phyloP scores from a whole-genome alignment of 2,329 filamentous ascomycete genomes.

The Calonectria pseudoturangicola region DNA sequence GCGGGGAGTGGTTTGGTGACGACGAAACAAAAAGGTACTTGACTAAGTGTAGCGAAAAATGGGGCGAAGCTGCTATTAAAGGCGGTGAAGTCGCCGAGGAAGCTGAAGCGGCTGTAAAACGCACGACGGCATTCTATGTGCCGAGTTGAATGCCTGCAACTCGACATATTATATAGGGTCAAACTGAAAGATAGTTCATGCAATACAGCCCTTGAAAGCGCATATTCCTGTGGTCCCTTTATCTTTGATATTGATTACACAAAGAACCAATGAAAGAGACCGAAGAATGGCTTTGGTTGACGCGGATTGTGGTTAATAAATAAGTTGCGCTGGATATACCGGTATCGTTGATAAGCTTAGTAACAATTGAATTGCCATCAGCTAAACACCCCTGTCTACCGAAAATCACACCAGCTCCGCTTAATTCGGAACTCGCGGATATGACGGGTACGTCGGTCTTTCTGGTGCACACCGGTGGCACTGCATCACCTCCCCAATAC shows the following conservation, averaged over 20 bases:
- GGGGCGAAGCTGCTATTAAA: background rate
- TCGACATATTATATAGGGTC: background rate
- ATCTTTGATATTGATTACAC: no score
- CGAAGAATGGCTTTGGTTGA: background rate
- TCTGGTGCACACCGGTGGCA: no score
- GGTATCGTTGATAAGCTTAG: background rate
- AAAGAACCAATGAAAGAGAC: background rate
- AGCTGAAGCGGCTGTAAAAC: background rate
- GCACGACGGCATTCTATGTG: conserved; percentile 8
- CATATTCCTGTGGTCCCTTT: background rate
- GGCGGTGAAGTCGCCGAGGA: background rate
- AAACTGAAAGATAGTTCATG: background rate
- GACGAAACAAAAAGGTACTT: background rate
- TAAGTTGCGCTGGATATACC: background rate
- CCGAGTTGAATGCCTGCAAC: background rate
- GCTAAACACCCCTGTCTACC: no score
- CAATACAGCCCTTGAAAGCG: background rate
- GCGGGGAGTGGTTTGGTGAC: background rate
- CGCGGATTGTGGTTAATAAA: background rate
- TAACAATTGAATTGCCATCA: no score
- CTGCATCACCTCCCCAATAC: no score
- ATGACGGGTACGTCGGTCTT: background rate
- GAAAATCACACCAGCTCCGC: no score
- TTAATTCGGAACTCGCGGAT: conserved; percentile 5
- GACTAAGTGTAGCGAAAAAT: background rate